Percentiles rank a stretch among this genome's conserved stretches.
Evolutionary conservation across 345 rosid genomes (phyloP).

Genomic region (Citrus sp.): DNA sequence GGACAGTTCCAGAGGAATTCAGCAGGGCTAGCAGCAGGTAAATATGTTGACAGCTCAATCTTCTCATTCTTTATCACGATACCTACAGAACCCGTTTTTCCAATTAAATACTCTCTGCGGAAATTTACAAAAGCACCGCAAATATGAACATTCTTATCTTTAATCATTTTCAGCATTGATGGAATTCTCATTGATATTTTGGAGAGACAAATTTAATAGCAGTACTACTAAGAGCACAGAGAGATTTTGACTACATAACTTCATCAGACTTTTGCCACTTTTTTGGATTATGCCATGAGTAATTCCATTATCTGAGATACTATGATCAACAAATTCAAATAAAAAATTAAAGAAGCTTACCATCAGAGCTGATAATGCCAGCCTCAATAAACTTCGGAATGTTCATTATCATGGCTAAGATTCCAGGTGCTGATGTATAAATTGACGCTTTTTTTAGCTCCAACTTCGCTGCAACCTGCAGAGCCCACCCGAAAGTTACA

Average conservation of each 20-base stretch:
- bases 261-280: too few relatives aligned
- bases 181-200: not conserved
- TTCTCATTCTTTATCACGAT: not conserved
- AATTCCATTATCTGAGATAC: too few relatives aligned
- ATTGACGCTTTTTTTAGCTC: constrained; percentile 8
- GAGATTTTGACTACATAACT: too few relatives aligned
- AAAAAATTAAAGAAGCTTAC: not conserved
- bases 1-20: constrained; percentile 19
- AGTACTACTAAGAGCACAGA: too few relatives aligned
- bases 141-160: not conserved
- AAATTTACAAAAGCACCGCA: not conserved
- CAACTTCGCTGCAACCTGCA: constrained; percentile 22
- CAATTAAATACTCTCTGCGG: not conserved
- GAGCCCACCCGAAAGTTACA: constrained; percentile 15
- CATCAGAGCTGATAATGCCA: constrained; percentile 22
- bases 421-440: constrained; percentile 14
- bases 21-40: not conserved
- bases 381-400: constrained; percentile 19
- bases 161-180: not conserved
- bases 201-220: not conserved
- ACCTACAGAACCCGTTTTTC: constrained; percentile 9
- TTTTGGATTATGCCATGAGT: too few relatives aligned
- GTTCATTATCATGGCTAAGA: constrained; percentile 13
- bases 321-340: not conserved
- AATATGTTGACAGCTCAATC: constrained; percentile 7